Evolutionary conservation across 148 eudicot species (phyloP).

Genomic region (Chenopodium quinoa): DNA sequence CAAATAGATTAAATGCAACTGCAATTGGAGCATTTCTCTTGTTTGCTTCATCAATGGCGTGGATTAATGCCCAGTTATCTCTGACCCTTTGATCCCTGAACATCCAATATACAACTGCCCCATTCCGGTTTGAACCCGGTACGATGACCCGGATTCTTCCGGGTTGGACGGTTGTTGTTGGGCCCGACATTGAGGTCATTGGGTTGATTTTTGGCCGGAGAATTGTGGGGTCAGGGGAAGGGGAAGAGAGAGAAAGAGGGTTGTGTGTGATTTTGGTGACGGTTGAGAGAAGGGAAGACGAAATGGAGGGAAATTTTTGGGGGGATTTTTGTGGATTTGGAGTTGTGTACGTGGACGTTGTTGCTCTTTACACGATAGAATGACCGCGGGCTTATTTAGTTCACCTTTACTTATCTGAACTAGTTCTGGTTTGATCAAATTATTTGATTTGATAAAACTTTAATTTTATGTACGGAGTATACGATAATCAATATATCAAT

Average conservation of each 20-base stretch:
- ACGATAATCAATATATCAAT: too few species aligned
- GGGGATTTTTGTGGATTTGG: constrained; percentile 26
- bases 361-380: not conserved
- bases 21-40: constrained; percentile 67
- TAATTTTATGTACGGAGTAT: too few species aligned
- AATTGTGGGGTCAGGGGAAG: not conserved
- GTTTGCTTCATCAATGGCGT: constrained; percentile 84
- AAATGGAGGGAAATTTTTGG: constrained; percentile 31
- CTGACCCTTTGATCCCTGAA: constrained; percentile 89
- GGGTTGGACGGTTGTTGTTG: constrained; percentile 44
- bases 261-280: not conserved
- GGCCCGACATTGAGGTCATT: constrained; percentile 12
- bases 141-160: constrained; percentile 67
- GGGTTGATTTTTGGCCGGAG: not conserved
- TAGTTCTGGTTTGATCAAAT: too few species aligned
- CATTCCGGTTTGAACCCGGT: constrained; percentile 33
- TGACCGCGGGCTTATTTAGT: too few species aligned
- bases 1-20: constrained; percentile 77
- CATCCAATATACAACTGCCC: constrained; percentile 94
- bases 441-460: too few species aligned
- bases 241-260: not conserved
- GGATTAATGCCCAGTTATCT: constrained; percentile 96
- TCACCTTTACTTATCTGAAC: too few species aligned
- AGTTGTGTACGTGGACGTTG: constrained; percentile 21
- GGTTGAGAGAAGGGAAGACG: not conserved